These are phyloP conservation scores for Novymonas esmeraldas DNA, from an alignment of 208 protist species.

Conservation along the genomic window DNA sequence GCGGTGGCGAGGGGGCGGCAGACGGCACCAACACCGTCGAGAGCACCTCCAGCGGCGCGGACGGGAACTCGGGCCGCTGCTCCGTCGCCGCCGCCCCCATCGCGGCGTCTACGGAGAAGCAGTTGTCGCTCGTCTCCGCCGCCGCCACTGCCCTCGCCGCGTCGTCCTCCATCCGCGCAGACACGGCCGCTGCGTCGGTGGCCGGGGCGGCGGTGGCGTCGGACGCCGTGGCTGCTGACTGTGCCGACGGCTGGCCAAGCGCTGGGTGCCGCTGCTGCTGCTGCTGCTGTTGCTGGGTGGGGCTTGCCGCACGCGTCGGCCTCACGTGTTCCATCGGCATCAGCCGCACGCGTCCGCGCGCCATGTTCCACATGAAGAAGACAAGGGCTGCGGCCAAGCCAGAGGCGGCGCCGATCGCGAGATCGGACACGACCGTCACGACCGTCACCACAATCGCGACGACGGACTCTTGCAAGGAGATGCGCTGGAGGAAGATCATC, in stretches of 20 bases:
- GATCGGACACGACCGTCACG: conserved; percentile 49
- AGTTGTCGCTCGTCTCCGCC: not conserved
- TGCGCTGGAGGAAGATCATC: conserved; percentile 61
- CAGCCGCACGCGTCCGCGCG: conserved; percentile 38
- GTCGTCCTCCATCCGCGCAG: not conserved
- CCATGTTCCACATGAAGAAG: conserved; percentile 70
- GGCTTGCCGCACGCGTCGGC: conserved; percentile 1
- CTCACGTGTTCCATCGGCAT: conserved; percentile 25
- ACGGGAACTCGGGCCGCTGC: not conserved
- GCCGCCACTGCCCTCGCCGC: no score
- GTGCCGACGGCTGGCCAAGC: no score
- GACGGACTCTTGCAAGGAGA: conserved; percentile 58
- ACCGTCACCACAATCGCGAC: conserved; percentile 59
- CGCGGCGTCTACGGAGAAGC: not conserved
- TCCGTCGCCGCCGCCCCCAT: not conserved
- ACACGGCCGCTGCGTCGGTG: not conserved
- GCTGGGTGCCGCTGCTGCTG: not conserved
- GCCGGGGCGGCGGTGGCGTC: not conserved
- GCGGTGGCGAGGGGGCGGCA: conserved; percentile 5
- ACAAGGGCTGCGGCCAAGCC: conserved; percentile 51
- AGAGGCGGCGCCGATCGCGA: conserved; percentile 50
- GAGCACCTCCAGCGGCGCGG: conserved; percentile 16
- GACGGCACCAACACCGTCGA: conserved; percentile 14
- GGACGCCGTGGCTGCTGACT: no score
- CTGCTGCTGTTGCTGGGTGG: not conserved